Conservation (phyloP, 805 yeast species). For the Komagataella phaffii region DNA sequence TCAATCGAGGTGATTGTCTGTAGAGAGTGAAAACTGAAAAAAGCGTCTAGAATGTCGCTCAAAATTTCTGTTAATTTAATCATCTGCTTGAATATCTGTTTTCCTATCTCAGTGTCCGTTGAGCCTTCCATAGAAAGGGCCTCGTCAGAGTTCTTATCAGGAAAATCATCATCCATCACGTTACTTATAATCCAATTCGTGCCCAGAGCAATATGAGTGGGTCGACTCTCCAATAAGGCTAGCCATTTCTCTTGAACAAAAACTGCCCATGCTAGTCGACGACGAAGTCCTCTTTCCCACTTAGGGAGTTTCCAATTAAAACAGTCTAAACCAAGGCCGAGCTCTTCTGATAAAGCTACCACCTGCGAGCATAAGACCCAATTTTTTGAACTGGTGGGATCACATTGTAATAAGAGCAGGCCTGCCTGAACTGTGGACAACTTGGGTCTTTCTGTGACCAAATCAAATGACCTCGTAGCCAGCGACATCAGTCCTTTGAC, state of each 20-base stretch:
- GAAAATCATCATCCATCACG: slow-evolving; percentile 65
- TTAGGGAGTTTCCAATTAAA: slow-evolving; percentile 83
- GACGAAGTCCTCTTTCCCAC: slow-evolving; percentile 87
- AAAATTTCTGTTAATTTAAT: slow-evolving; percentile 55
- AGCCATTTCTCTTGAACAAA: slow-evolving; percentile 90
- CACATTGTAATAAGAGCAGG: slow-evolving; percentile 57
- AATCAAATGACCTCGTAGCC: slow-evolving; percentile 51
- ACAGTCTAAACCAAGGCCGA: slow-evolving; percentile 87
- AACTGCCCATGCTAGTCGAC: slow-evolving; percentile 92
- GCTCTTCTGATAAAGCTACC: slow-evolving; percentile 77
- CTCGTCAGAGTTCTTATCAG: slow-evolving; percentile 41
- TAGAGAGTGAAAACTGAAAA: slow-evolving; percentile 61
- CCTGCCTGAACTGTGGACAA: slow-evolving; percentile 90
- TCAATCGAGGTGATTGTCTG: slow-evolving; percentile 43
- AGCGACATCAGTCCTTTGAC: slow-evolving; percentile 54
- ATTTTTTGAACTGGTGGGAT: slow-evolving; percentile 41
- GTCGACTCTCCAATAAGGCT: slow-evolving; percentile 67
- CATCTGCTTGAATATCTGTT: slow-evolving; percentile 51
- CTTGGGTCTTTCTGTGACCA: slow-evolving; percentile 76
- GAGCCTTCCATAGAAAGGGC: slow-evolving; percentile 35
- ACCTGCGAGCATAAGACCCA: slow-evolving; percentile 84
- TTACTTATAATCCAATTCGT: slow-evolving; percentile 70
- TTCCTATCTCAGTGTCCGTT: slow-evolving; percentile 60
- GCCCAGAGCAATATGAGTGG: slow-evolving; percentile 64
- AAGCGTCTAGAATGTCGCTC: slow-evolving; percentile 56